Percentiles rank a stretch among this genome's conserved stretches.
phyloP scores from a whole-genome alignment of 352 stramenopile genomes.

The Globisporangium carolinianum region DNA sequence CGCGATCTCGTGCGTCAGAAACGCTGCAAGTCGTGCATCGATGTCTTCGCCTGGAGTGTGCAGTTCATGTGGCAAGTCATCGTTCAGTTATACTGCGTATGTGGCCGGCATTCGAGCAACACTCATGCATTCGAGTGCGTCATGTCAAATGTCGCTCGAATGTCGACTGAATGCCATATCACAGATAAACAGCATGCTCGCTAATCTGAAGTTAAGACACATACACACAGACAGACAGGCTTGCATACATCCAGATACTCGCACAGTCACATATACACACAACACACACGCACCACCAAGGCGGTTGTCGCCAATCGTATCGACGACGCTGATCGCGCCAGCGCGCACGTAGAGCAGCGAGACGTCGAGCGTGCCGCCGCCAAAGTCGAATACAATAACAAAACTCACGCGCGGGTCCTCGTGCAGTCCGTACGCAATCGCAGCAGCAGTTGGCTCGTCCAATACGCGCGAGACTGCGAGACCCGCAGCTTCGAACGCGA shows the following conservation, averaged over 20 bases:
- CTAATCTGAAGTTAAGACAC: too few species aligned
- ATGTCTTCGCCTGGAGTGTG: conserved; percentile 77
- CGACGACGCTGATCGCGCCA: conserved; percentile 88
- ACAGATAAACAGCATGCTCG: too few species aligned
- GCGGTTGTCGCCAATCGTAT: conserved; percentile 93
- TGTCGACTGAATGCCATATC: too few species aligned
- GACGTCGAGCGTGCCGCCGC: conserved; percentile 95
- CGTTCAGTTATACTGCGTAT: too few species aligned
- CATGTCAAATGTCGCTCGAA: too few species aligned
- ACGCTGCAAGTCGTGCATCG: conserved; percentile 86
- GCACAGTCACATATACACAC: too few species aligned
- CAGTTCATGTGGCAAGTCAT: too few species aligned
- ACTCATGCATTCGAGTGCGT: too few species aligned
- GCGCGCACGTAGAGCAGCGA: conserved; percentile 93
- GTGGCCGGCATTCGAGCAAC: too few species aligned
- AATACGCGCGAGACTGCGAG: conserved; percentile 94
- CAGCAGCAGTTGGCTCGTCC: conserved; percentile 97
- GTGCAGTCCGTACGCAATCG: conserved; percentile 96
- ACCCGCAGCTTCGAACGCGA: conserved; percentile 81
- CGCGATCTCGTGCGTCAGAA: conserved; percentile 83
- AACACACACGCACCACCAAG: conserved; percentile 57
- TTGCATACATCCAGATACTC: too few species aligned
- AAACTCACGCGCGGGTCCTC: conserved; percentile 88
- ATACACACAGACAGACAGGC: too few species aligned
- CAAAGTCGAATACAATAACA: conserved; percentile 98